Conservation (phyloP, 2,329 filamentous ascomycete species). For the Falciphora oryzae region DNA sequence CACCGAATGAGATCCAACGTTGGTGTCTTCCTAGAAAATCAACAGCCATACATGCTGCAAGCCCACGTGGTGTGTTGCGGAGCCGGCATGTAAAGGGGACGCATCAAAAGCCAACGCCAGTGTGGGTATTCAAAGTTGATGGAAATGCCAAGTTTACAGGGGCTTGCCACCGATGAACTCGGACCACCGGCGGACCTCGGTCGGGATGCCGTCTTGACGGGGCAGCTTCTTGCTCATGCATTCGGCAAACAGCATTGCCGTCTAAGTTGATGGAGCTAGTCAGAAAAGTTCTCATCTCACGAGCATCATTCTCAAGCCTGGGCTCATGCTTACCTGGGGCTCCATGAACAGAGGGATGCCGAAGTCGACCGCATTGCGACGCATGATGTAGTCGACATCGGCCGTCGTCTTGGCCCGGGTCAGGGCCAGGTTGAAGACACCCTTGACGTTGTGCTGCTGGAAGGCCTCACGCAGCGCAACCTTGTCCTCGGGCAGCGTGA, state of each 20-base stretch:
- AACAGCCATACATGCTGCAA: background rate
- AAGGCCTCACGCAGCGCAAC: conserved; percentile 90
- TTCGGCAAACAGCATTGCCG: conserved; percentile 88
- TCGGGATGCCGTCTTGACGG: conserved; percentile 77
- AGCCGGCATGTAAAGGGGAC: background rate
- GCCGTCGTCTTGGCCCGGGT: conserved; percentile 74
- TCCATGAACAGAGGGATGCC: conserved; percentile 98
- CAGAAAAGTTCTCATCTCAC: background rate
- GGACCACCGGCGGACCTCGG: conserved; percentile 90
- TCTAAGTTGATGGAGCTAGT: conserved; percentile 37
- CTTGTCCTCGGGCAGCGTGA: conserved; percentile 97
- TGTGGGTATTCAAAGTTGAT: background rate
- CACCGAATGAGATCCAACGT: background rate
- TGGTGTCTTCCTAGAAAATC: background rate
- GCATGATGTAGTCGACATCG: conserved; percentile 98
- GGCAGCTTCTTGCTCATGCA: conserved; percentile 98
- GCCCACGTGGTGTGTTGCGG: background rate
- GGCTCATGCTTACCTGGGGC: conserved; percentile 52
- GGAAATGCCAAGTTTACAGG: conserved; percentile 43
- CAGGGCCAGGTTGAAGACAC: conserved; percentile 90
- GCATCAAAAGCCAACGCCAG: background rate
- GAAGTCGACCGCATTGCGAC: conserved; percentile 96
- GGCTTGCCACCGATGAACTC: conserved; percentile 89
- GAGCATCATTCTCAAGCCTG: conserved; percentile 23
- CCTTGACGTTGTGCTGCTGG: conserved; percentile 91